Evolutionary conservation across 805 yeast species (phyloP).

Genomic region (Blastobotrys mokoenaii): DNA sequence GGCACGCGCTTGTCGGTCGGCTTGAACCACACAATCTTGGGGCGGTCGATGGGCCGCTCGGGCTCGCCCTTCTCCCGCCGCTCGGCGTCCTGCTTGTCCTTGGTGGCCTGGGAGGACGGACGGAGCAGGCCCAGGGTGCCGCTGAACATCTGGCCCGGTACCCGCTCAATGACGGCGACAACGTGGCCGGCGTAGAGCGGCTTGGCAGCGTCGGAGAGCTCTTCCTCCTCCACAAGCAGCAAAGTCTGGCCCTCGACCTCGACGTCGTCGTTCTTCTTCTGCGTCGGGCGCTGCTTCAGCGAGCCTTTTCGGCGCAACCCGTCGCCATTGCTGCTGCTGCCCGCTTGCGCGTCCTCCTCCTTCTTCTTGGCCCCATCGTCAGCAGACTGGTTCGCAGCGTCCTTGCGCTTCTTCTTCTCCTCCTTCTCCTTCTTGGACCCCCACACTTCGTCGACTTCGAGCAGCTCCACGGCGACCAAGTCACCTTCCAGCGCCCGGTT

Average conservation of each 20-base stretch:
- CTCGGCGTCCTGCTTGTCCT: conserved; percentile 46
- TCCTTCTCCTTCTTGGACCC: conserved; percentile 92
- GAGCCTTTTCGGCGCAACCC: conserved; percentile 72
- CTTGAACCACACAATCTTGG: conserved; percentile 98
- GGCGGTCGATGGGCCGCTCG: conserved; percentile 36
- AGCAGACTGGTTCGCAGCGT: too few species aligned
- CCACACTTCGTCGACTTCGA: conserved; percentile 97
- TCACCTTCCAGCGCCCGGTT: conserved; percentile 97
- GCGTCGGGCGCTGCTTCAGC: conserved; percentile 88
- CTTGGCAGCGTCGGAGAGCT: conserved; percentile 82
- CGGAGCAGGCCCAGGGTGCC: conserved; percentile 90
- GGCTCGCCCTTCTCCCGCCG: conserved; percentile 18
- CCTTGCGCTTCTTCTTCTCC: conserved; percentile 87
- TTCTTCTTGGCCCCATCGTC: too few species aligned
- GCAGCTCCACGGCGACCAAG: conserved; percentile 87
- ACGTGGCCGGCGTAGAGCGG: conserved; percentile 98
- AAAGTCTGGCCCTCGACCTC: conserved; percentile 97
- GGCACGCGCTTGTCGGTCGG: conserved; percentile 98
- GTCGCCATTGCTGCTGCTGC: conserved; percentile 3
- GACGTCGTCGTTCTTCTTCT: conserved; percentile 95
- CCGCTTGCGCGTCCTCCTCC: neutral
- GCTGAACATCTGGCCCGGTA: conserved; percentile 91
- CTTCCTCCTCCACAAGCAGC: conserved; percentile 88
- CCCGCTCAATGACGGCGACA: conserved; percentile 95
- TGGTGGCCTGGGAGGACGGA: conserved; percentile 90